A percentile compares a stretch with the other conserved stretches of the same genome.
Conservation (phyloP, 139 green algal species). For the Medakamo hakoo region DNA sequence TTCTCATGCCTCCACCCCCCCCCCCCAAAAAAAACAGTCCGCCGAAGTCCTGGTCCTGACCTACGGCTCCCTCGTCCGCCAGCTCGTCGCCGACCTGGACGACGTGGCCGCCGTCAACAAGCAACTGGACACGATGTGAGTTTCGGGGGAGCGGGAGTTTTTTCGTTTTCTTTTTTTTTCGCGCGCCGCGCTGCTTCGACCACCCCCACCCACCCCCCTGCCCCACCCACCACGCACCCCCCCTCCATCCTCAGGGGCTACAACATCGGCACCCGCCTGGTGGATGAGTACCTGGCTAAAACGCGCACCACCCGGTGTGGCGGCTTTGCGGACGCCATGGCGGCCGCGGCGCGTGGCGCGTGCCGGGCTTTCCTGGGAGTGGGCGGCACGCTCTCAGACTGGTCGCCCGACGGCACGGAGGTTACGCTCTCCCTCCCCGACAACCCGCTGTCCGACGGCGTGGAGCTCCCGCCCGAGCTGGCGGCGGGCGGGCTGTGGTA, state of each 20-base stretch:
- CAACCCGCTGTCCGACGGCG: conserved; percentile 89
- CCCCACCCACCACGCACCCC: not conserved
- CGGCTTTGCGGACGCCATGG: conserved; percentile 63
- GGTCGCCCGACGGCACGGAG: conserved; percentile 25
- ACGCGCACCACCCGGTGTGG: conserved; percentile 47
- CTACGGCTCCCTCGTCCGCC: conserved; percentile 90
- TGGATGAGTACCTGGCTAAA: conserved; percentile 93
- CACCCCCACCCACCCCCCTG: not conserved
- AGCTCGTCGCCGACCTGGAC: conserved; percentile 86
- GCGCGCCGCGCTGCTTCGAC: not conserved
- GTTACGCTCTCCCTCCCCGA: conserved; percentile 16
- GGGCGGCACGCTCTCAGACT: conserved; percentile 48
- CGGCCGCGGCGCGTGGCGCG: conserved; percentile 52
- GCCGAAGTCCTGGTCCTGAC: conserved; percentile 92
- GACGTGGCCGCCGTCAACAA: conserved; percentile 92
- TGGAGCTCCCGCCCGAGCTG: conserved; percentile 84
- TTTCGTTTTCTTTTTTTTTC: not conserved
- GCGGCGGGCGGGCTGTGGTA: conserved; percentile 45
- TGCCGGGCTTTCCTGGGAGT: conserved; percentile 88
- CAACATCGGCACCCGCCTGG: conserved; percentile 81
- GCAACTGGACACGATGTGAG: conserved; percentile 85
- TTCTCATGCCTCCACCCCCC: not conserved
- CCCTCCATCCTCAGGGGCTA: conserved; percentile 48
- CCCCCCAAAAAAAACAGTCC: conserved; percentile 38
- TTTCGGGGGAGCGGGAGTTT: not conserved